A percentile compares a stretch with the other conserved stretches of the same genome.
Conservation (phyloP, 2,329 filamentous ascomycete species). For the Tolypocladium pustulatum region DNA sequence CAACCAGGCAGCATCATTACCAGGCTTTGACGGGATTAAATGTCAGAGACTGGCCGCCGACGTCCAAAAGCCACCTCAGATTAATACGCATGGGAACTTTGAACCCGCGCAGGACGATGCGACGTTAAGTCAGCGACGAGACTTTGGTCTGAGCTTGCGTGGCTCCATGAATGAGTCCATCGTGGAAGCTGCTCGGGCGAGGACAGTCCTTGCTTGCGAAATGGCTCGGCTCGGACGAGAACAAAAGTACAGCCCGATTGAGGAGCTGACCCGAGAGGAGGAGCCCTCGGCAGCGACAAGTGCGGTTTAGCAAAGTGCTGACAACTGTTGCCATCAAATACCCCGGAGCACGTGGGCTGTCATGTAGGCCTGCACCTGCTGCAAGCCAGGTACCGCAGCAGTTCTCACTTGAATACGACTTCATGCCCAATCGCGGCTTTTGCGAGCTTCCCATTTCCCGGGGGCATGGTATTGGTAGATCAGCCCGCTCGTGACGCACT, state of each 20-base stretch:
- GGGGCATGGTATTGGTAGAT: background rate
- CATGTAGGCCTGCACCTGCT: background rate
- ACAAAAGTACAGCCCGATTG: background rate
- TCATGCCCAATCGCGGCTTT: background rate
- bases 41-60: too few species aligned
- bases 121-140: background rate
- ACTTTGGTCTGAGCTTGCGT: background rate
- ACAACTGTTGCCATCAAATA: background rate
- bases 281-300: background rate
- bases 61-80: background rate
- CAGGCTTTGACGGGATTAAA: too few species aligned
- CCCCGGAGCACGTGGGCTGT: background rate
- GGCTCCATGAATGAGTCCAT: background rate
- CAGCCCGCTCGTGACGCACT: background rate
- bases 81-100: background rate
- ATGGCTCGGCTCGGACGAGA: background rate
- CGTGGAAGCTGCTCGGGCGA: background rate
- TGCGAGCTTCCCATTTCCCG: background rate
- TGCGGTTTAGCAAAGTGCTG: background rate
- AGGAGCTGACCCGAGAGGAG: background rate
- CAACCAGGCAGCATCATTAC: background rate
- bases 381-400: background rate
- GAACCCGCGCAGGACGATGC: background rate
- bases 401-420: background rate
- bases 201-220: background rate